Evolutionary conservation across 176 grass and related monocot genomes (phyloP).

Genomic region (Cenchrus fungigraminus): DNA sequence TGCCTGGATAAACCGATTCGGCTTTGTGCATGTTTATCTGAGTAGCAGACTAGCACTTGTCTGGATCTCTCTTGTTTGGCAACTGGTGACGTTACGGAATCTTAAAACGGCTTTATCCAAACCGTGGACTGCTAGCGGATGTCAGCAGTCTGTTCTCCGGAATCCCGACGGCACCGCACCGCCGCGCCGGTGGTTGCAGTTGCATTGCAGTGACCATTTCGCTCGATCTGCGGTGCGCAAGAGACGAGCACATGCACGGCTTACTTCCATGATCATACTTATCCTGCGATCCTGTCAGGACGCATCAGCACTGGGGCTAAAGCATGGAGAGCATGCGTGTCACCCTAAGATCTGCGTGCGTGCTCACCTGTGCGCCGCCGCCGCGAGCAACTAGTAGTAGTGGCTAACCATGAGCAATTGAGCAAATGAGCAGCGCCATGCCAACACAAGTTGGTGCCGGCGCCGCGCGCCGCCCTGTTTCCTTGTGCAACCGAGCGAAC

Average conservation of each 20-base stretch:
- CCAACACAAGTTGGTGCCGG: conserved; percentile 6
- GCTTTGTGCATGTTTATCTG: too few species aligned
- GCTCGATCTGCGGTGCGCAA: not conserved
- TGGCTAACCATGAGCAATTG: not conserved
- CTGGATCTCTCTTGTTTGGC: not conserved
- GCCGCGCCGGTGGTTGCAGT: not conserved
- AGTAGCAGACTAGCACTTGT: not conserved
- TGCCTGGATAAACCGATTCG: too few species aligned
- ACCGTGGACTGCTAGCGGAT: not conserved
- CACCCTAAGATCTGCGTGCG: not conserved
- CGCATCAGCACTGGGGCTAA: too few species aligned
- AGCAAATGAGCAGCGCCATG: not conserved
- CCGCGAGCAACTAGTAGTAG: not conserved
- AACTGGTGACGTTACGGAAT: not conserved
- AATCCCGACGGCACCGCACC: not conserved
- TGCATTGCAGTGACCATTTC: not conserved
- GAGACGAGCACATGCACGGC: not conserved
- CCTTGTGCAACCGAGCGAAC: not conserved
- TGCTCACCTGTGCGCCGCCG: too few species aligned
- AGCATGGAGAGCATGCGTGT: not conserved
- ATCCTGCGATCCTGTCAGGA: not conserved
- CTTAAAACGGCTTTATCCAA: not conserved
- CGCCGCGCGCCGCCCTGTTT: not conserved
- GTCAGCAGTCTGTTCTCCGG: not conserved
- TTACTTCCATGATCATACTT: not conserved